phyloP scores from a whole-genome alignment of 139 green algal genomes.

The Chlamydomonas asymmetrica region DNA sequence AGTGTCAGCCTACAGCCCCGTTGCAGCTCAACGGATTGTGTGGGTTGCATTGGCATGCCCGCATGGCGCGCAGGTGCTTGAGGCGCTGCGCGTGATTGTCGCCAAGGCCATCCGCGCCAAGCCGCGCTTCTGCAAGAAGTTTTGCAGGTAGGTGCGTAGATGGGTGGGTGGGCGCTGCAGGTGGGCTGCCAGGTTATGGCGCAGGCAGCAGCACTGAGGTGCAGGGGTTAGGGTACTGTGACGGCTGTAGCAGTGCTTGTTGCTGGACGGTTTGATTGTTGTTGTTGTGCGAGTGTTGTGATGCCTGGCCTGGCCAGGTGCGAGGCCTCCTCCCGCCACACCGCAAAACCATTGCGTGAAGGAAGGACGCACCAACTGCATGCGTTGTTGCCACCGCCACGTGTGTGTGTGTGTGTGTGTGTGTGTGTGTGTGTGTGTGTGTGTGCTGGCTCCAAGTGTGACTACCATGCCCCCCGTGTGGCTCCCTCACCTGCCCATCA shows the following conservation, averaged over 20 bases:
- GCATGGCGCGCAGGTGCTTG: constrained; percentile 12
- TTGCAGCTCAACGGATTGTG: no score
- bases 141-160: constrained; percentile 10
- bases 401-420: no score
- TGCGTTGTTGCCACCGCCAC: no score
- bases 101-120: neutral
- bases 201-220: no score
- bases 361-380: no score
- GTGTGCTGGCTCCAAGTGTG: neutral
- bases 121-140: constrained; percentile 14
- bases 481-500: neutral
- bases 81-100: constrained; percentile 24
- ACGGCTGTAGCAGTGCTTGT: neutral
- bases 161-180: neutral
- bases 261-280: neutral
- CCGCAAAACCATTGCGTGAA: no score
- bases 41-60: neutral
- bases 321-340: no score
- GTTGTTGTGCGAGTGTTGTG: neutral
- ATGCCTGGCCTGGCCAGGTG: no score
- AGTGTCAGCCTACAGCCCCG: no score
- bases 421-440: neutral
- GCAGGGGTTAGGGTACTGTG: no score
- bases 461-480: neutral
- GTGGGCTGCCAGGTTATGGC: neutral